Percentiles rank a stretch among this genome's conserved stretches.
phyloP scores from a whole-genome alignment of 1,284 basidiomycete species.

The Trichosporon faecale region DNA sequence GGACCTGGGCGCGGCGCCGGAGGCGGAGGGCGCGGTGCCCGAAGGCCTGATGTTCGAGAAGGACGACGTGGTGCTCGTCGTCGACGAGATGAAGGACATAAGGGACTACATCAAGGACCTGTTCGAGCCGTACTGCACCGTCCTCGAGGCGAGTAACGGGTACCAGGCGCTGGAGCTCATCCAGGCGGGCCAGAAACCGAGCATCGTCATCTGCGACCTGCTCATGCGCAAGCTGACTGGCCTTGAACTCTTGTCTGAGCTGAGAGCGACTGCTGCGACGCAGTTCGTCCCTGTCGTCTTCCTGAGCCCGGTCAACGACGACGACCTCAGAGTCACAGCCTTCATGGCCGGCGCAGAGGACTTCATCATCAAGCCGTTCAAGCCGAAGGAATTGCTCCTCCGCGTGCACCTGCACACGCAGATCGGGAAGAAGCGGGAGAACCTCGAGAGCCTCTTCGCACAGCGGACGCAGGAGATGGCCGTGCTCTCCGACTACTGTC shows the following conservation, averaged over 20 bases:
- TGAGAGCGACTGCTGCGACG: conserved; percentile 29
- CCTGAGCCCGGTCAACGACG: conserved; percentile 35
- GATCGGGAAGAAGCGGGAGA: conserved; percentile 44
- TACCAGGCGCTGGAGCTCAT: conserved; percentile 45
- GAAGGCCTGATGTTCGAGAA: conserved; percentile 34
- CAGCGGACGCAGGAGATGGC: conserved; percentile 43
- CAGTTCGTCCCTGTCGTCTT: conserved; percentile 37
- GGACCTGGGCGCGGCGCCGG: background rate
- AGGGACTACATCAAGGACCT: conserved; percentile 43
- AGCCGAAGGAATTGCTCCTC: conserved; percentile 52
- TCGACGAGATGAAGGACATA: conserved; percentile 42
- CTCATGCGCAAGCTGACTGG: conserved; percentile 49
- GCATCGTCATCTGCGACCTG: conserved; percentile 42
- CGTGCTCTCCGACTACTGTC: conserved; percentile 47
- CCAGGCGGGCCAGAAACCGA: conserved; percentile 26
- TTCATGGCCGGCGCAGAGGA: conserved; percentile 54
- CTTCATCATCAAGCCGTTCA: conserved; percentile 48
- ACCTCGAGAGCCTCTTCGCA: conserved; percentile 40
- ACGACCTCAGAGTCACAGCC: conserved; percentile 40
- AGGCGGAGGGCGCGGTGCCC: conserved; percentile 22
- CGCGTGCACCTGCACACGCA: conserved; percentile 49
- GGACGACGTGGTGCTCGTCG: conserved; percentile 36
- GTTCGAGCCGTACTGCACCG: conserved; percentile 47
- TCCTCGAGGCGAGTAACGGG: conserved; percentile 49
- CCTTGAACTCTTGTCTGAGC: conserved; percentile 32